Evolutionary conservation across 192 early-diverging fungal genomes (phyloP).

Genomic region (Coemansia guatemalensis): DNA sequence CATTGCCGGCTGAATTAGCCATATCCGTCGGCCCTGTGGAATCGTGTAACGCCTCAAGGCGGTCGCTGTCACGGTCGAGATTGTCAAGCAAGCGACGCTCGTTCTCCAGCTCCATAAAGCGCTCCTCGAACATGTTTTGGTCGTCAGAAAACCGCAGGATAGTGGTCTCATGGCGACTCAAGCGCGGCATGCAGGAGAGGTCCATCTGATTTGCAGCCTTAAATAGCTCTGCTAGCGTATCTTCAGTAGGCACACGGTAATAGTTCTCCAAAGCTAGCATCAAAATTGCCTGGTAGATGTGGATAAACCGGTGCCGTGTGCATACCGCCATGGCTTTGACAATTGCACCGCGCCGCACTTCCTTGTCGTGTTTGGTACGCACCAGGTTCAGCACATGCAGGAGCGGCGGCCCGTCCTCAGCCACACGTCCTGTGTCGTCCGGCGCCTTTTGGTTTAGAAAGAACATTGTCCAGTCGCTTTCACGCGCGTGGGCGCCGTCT

Average conservation of each 20-base stretch:
- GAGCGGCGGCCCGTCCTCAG: conserved; percentile 60
- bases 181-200: conserved; percentile 71
- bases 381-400: conserved; percentile 93
- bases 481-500: conserved; percentile 89
- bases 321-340: conserved; percentile 95
- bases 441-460: conserved; percentile 75
- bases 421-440: conserved; percentile 34
- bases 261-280: conserved; percentile 91
- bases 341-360: conserved; percentile 80
- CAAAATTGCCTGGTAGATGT: conserved; percentile 90
- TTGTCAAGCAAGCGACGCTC: conserved; percentile 29
- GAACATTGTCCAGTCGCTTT: conserved; percentile 94
- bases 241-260: conserved; percentile 71
- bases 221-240: conserved; percentile 76
- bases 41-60: conserved; percentile 24
- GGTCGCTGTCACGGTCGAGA: conserved; percentile 29
- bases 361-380: conserved; percentile 83
- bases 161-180: conserved; percentile 76
- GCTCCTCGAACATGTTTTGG: conserved; percentile 83
- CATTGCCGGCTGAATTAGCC: conserved; percentile 25
- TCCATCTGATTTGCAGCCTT: conserved; percentile 85
- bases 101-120: conserved; percentile 57
- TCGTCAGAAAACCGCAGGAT: conserved; percentile 82
- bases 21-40: conserved; percentile 24
- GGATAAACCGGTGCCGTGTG: conserved; percentile 85